These are phyloP conservation scores for Ganoderma meredithae DNA, from an alignment of 1,284 basidiomycete genomes.

Conservation along the genomic window DNA sequence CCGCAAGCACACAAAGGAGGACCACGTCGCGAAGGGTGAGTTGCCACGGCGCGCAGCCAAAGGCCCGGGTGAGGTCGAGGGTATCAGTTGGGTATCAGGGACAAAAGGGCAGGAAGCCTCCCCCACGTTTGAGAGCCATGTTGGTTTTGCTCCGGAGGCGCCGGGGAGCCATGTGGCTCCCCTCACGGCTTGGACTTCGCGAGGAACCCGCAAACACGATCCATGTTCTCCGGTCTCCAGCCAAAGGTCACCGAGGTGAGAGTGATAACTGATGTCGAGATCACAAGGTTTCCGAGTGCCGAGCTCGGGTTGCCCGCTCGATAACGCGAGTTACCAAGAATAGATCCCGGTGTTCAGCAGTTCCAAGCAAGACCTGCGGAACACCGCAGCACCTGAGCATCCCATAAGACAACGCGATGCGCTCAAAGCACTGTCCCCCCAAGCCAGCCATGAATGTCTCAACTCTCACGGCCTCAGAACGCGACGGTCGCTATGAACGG, in stretches of 20 bases:
- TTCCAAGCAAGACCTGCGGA: not conserved
- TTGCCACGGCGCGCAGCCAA: too few species aligned
- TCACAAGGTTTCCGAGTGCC: not conserved
- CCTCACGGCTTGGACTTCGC: slow-evolving; percentile 19
- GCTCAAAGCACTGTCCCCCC: not conserved
- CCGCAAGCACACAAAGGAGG: slow-evolving; percentile 10
- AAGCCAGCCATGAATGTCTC: not conserved
- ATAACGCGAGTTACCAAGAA: not conserved
- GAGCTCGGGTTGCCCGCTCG: not conserved
- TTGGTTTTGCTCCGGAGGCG: slow-evolving; percentile 16
- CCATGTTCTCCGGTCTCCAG: slow-evolving; percentile 9
- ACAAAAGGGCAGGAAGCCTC: not conserved
- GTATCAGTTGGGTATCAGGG: too few species aligned
- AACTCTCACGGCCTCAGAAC: not conserved
- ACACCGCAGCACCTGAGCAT: not conserved
- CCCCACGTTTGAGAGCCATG: slow-evolving; percentile 14
- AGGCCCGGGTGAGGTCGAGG: too few species aligned
- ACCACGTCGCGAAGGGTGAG: slow-evolving; percentile 8
- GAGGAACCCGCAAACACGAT: not conserved
- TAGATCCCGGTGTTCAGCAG: not conserved
- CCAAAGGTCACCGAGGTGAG: not conserved
- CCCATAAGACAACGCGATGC: not conserved
- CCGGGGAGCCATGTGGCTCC: slow-evolving; percentile 21
- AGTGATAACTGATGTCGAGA: slow-evolving; percentile 1
- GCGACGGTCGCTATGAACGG: not conserved